Percentiles rank a stretch among this genome's conserved stretches.
Conservation (phyloP, 192 early-diverging fungal species). For the Linnemannia schmuckeri region DNA sequence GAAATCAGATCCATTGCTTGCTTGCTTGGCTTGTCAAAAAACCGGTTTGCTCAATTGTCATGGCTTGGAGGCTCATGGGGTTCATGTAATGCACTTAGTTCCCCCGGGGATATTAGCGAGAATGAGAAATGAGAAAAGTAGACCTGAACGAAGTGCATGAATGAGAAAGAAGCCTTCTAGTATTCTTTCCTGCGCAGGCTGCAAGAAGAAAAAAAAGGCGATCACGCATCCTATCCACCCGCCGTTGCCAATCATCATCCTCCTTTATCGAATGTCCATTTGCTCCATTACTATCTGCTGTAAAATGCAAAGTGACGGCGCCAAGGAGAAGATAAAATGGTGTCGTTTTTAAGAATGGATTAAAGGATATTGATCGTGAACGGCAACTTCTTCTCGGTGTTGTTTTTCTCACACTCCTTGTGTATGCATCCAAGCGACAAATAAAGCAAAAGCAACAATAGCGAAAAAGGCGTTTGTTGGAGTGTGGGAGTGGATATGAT, state of each 20-base stretch:
- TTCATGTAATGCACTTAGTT: neutral
- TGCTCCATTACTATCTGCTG: too few species aligned
- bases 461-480: neutral
- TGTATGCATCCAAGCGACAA: neutral
- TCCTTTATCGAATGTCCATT: too few species aligned
- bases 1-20: neutral
- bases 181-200: neutral
- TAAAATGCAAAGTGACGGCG: too few species aligned
- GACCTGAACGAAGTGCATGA: neutral
- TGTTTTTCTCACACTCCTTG: neutral
- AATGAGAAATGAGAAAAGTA: too few species aligned
- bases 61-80: too few species aligned
- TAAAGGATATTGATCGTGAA: neutral
- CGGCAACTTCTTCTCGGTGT: neutral
- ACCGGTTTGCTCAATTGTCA: neutral
- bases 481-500: neutral
- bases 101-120: neutral
- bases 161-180: neutral
- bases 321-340: too few species aligned
- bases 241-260: neutral
- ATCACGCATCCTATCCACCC: neutral
- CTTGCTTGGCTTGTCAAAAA: neutral
- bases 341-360: too few species aligned
- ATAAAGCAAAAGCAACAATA: neutral
- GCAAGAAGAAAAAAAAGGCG: neutral